Evolutionary conservation across 345 rosid species (phyloP).

Genomic region (Syzygium aromaticum): DNA sequence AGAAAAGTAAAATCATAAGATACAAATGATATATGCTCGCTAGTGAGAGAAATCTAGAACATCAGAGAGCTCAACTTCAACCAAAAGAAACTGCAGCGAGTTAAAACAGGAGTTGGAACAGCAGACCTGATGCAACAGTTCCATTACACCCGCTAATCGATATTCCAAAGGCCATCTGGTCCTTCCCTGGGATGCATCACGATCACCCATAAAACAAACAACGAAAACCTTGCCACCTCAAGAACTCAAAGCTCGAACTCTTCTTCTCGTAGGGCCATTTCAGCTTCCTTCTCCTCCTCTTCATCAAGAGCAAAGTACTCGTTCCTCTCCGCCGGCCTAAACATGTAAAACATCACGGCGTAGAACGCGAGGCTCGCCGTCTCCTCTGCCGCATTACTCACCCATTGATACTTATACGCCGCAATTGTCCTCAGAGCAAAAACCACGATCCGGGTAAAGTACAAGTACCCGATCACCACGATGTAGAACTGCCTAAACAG

Average conservation of each 20-base stretch:
- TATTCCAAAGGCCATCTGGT: neutral
- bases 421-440: slow-evolving; percentile 79
- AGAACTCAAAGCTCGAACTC: slow-evolving; percentile 71
- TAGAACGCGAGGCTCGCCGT: slow-evolving; percentile 58
- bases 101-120: neutral
- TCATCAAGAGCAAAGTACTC: slow-evolving; percentile 76
- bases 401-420: slow-evolving; percentile 84
- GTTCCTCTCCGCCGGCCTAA: slow-evolving; percentile 80
- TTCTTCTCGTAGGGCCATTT: slow-evolving; percentile 60
- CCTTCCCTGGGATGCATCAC: neutral
- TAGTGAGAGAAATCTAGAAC: neutral
- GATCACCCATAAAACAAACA: neutral
- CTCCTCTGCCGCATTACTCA: slow-evolving; percentile 77
- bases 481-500: slow-evolving; percentile 83
- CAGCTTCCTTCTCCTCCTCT: slow-evolving; percentile 89
- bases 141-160: neutral
- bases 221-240: neutral
- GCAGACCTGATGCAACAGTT: neutral
- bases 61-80: neutral
- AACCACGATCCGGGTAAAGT: slow-evolving; percentile 84
- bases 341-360: slow-evolving; percentile 66
- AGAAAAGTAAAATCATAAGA: neutral
- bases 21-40: neutral
- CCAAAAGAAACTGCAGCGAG: neutral
- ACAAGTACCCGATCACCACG: slow-evolving; percentile 71